These are phyloP conservation scores for Chaetomium sp. DNA, from an alignment of 2,329 filamentous ascomycete genomes.

Conservation along the genomic window DNA sequence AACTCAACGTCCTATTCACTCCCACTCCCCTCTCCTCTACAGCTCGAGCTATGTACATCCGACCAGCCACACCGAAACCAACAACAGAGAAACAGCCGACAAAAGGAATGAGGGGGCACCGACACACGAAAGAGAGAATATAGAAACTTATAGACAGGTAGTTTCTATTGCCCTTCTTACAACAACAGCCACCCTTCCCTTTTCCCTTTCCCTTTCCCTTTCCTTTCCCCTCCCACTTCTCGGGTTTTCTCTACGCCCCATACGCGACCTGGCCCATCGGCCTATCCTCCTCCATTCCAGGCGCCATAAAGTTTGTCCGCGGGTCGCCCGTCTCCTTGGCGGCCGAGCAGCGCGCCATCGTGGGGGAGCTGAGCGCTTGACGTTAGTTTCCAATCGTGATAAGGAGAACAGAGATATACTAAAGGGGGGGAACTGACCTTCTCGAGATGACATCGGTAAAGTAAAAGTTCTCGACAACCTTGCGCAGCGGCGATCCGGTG, in stretches of 20 bases:
- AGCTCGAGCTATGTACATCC: conserved; percentile 17
- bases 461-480: conserved; percentile 93
- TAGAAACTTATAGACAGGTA: conserved; percentile 4
- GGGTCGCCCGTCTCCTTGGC: conserved; percentile 83
- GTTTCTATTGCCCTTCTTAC: conserved; percentile 15
- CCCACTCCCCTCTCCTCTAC: neutral
- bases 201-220: neutral
- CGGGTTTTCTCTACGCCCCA: conserved; percentile 47
- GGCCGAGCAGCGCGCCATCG: conserved; percentile 96
- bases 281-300: conserved; percentile 65
- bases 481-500: conserved; percentile 75
- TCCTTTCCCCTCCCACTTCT: neutral
- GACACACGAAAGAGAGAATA: neutral
- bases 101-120: neutral
- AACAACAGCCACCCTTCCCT: conserved; percentile 6
- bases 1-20: conserved; percentile 8
- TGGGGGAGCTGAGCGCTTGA: conserved; percentile 71
- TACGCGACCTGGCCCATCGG: conserved; percentile 64
- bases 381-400: neutral
- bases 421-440: conserved; percentile 65
- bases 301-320: conserved; percentile 77
- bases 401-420: neutral
- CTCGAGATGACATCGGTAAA: conserved; percentile 97
- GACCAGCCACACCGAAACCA: neutral
- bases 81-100: neutral